Evolutionary conservation across 2,329 filamentous ascomycete genomes (phyloP), one percentile per base, ranked within the genome.

Genomic region (Diaporthe batatas): DNA sequence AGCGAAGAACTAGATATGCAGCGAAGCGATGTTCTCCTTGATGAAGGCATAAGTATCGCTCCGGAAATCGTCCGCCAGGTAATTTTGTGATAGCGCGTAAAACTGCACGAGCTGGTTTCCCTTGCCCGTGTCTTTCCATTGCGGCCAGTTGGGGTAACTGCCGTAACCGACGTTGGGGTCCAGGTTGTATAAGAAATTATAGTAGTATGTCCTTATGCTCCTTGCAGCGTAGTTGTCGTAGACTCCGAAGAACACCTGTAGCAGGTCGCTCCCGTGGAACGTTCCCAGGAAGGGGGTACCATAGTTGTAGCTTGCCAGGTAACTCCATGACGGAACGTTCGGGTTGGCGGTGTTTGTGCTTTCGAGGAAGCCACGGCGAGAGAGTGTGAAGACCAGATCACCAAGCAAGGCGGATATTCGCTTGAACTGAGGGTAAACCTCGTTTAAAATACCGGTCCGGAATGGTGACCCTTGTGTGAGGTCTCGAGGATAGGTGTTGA

Each of bases 341-440:
- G 91, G 90, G 75, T 90, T 86, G 16, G 84, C 82, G 1, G 82
- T 70, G 0, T 80, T 78, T 1, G 89, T 80, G 0, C 78, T 72
- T 16, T 85, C 78, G 29, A 96, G 87, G 80, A 93, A 91, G 6
- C 86, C 74, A 21, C 94, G 90, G 1, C 93, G 90, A 0, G 90
- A 89, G 0, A 96, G 85, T 0, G 91, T 95, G 82, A 96, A 96
- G 1, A 89, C 89, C 0, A 94, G 77, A 78, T 96, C 94, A 18
- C 94, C 94, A 0, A 95, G 84, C 36, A 96, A 89, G 47, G 93
- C 93, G 2, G 92, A 91, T 0, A 94, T 84, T 18, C 92, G 91
- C 82, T 95, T 96, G 86, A 91, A 95, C 76, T 93, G 89, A 0
- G 93, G 92, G 79, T 93, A 95, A 78, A 90, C 85, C 77, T 92